A percentile compares a stretch with the other conserved stretches of the same genome.
Conservation (phyloP, 805 yeast genomes). For the Starmerella gropengiesseri region DNA sequence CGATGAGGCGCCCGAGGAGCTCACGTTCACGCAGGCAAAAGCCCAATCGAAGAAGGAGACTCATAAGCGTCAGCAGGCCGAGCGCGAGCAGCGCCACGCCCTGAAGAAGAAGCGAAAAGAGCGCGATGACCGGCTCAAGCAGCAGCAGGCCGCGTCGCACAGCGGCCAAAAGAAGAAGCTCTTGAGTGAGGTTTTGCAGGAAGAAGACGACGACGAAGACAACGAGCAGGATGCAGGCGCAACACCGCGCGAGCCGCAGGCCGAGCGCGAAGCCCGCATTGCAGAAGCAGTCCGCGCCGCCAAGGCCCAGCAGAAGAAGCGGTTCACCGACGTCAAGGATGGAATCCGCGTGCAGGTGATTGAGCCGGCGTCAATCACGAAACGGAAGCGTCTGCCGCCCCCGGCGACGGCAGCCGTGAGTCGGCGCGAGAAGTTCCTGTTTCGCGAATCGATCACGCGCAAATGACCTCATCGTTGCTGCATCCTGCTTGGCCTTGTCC, state of each 20-base stretch:
- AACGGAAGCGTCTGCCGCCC: conserved; percentile 26
- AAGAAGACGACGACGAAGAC: conserved; percentile 14
- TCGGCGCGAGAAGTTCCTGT: conserved; percentile 25
- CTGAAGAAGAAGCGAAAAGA: conserved; percentile 26
- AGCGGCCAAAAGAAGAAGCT: conserved; percentile 21
- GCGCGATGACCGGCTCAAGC: conserved; percentile 23
- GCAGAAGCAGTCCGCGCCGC: conserved; percentile 2
- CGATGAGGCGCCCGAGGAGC: conserved; percentile 33
- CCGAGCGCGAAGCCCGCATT: conserved; percentile 9
- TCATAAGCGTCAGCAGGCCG: conserved; percentile 14
- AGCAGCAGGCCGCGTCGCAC: conserved; percentile 10
- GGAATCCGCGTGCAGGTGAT: conserved; percentile 25
- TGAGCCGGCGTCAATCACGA: conserved; percentile 12
- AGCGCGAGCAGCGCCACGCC: conserved; percentile 8
- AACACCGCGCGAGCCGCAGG: conserved; percentile 4
- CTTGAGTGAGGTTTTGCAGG: conserved; percentile 24
- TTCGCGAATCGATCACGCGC: conserved; percentile 21
- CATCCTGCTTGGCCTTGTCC: too few relatives aligned
- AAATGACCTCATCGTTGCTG: conserved; percentile 1
- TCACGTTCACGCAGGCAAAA: conserved; percentile 23
- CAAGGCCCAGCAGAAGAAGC: conserved; percentile 11
- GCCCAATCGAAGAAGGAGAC: conserved; percentile 8
- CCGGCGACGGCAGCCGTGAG: conserved; percentile 14
- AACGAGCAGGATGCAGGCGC: conserved; percentile 7
- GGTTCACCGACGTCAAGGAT: conserved; percentile 18